Percentiles rank a stretch among this genome's conserved stretches.
phyloP scores from a whole-genome alignment of 2,329 filamentous ascomycete species.

The Tetracladium maxilliforme region DNA sequence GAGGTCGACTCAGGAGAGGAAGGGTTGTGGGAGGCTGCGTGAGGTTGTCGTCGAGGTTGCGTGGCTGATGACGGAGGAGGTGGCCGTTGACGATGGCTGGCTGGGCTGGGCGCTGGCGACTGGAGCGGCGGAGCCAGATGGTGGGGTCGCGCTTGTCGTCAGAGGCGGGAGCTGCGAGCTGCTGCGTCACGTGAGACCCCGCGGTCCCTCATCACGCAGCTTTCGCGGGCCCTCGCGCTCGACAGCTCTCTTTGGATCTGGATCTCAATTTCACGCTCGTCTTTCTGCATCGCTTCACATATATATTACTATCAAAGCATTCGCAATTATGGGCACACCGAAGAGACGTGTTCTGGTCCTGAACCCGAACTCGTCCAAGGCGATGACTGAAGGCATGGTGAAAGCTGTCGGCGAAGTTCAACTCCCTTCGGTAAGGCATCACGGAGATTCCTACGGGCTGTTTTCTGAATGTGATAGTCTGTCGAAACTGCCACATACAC shows the following conservation, averaged over 20 bases:
- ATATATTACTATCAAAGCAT: background rate
- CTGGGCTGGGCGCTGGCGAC: no score
- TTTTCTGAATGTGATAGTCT: constrained; percentile 1
- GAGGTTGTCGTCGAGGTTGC: constrained; percentile 3
- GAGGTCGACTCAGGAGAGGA: constrained; percentile 2
- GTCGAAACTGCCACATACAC: constrained; percentile 48
- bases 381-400: constrained; percentile 56
- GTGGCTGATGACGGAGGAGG: no score
- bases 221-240: no score
- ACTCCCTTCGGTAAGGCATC: constrained; percentile 3
- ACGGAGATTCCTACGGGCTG: background rate
- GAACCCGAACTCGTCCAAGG: constrained; percentile 63
- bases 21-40: constrained; percentile 4
- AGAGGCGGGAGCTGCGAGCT: no score
- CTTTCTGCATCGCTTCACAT: background rate
- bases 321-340: constrained; percentile 7
- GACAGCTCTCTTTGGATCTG: no score
- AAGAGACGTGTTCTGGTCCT: constrained; percentile 52
- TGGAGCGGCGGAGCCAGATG: no score
- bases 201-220: no score
- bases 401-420: constrained; percentile 26
- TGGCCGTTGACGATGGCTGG: no score
- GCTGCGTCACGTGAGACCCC: no score
- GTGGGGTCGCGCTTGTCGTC: no score
- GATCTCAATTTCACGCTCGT: no score